A percentile compares a stretch with the other conserved stretches of the same genome.
Conservation (phyloP, 257 asterid species). For the Anisodus tanguticus region DNA sequence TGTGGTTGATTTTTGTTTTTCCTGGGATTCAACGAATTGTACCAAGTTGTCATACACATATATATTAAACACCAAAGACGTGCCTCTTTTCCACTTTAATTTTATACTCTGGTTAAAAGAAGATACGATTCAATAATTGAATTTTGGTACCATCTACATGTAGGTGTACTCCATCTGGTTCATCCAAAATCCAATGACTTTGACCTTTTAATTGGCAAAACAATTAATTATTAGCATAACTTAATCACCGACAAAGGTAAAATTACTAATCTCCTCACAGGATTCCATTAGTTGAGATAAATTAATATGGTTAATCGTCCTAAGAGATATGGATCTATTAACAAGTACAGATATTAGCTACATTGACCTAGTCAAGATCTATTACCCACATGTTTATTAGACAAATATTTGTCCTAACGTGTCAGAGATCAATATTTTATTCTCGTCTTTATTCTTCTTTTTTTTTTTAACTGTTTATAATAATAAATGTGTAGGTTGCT, state of each 20-base stretch:
- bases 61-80: not conserved
- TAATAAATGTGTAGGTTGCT: too few species aligned
- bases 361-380: not conserved
- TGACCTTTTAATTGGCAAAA: not conserved
- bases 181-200: not conserved
- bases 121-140: not conserved
- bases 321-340: not conserved
- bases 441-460: not conserved
- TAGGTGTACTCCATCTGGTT: not conserved
- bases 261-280: not conserved
- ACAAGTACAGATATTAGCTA: not conserved
- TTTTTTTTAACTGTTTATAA: not conserved
- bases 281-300: not conserved
- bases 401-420: not conserved
- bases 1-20: not conserved
- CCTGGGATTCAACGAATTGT: not conserved
- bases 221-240: not conserved
- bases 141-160: not conserved
- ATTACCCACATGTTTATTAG: not conserved
- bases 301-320: not conserved
- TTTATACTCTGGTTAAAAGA: not conserved
- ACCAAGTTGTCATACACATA: not conserved
- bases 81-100: not conserved
- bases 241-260: constrained; percentile 16
- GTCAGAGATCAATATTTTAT: not conserved